A percentile compares a stretch with the other conserved stretches of the same genome.
Evolutionary conservation across 331 rosid genomes (phyloP).

Genomic region (Rosa hybrid): DNA sequence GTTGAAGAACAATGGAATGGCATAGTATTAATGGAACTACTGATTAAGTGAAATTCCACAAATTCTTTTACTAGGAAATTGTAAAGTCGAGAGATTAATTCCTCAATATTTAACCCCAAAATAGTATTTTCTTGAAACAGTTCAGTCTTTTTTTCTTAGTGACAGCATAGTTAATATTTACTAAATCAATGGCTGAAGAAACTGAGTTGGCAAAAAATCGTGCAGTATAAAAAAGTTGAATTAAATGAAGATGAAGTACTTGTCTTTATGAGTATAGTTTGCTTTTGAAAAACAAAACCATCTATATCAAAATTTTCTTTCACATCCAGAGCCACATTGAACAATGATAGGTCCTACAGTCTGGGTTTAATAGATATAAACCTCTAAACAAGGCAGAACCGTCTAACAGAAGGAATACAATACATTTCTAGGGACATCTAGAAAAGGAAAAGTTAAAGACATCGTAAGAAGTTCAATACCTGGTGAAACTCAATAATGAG

Average conservation of each 20-base stretch:
- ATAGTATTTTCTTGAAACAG: background rate
- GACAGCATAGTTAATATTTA: background rate
- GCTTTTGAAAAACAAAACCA: background rate
- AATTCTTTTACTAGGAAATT: background rate
- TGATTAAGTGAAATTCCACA: background rate
- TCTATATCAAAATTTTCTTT: constrained; percentile 4
- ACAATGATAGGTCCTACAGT: background rate
- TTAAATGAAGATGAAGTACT: background rate
- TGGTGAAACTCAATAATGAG: constrained; percentile 94
- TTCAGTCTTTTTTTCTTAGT: background rate
- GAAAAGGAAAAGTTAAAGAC: constrained; percentile 1
- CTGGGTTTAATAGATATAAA: background rate
- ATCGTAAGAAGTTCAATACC: constrained; percentile 46
- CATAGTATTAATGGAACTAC: background rate
- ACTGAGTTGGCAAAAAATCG: background rate
- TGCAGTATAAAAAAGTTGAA: constrained; percentile 6
- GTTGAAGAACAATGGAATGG: constrained; percentile 11
- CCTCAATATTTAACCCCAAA: background rate
- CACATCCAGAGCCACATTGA: background rate
- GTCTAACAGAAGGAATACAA: background rate
- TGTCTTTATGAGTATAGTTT: background rate
- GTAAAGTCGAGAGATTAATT: background rate
- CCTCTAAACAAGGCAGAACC: background rate
- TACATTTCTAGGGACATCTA: constrained; percentile 1
- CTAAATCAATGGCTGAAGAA: background rate